Evolutionary conservation across 345 rosid genomes (phyloP).

Genomic region (Populus pruinosa): DNA sequence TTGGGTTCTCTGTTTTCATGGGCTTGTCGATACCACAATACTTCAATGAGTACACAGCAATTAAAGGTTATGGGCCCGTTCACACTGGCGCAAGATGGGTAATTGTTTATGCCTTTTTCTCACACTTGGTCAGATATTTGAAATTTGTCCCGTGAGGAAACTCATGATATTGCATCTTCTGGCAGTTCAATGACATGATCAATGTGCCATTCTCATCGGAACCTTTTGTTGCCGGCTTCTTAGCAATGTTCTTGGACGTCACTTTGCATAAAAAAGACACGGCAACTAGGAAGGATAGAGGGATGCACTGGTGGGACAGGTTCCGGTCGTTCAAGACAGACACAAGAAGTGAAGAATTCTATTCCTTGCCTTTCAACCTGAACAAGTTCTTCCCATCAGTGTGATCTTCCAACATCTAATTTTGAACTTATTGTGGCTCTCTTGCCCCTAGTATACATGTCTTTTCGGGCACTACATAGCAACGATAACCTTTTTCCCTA

Average conservation of each 20-base stretch:
- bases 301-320: slow-evolving; percentile 88
- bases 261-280: slow-evolving; percentile 59
- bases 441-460: neutral
- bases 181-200: slow-evolving; percentile 95
- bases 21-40: slow-evolving; percentile 37
- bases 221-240: slow-evolving; percentile 73
- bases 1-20: slow-evolving; percentile 37
- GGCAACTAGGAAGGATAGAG: slow-evolving; percentile 65
- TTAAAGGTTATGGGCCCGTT: slow-evolving; percentile 35
- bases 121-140: neutral
- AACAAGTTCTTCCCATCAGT: slow-evolving; percentile 94
- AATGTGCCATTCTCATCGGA: slow-evolving; percentile 90
- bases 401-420: slow-evolving; percentile 30
- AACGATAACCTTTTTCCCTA: neutral
- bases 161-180: slow-evolving; percentile 4
- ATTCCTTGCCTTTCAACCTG: slow-evolving; percentile 83
- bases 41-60: slow-evolving; percentile 36
- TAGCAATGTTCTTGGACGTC: slow-evolving; percentile 66
- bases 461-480: neutral
- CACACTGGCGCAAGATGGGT: slow-evolving; percentile 42
- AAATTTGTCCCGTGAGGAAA: neutral
- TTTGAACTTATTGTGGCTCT: neutral
- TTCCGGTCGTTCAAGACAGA: slow-evolving; percentile 81
- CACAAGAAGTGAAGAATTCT: slow-evolving; percentile 94
- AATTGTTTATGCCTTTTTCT: neutral